Conservation (phyloP, 2,329 filamentous ascomycete genomes). For the Pseudonectria buxi region DNA sequence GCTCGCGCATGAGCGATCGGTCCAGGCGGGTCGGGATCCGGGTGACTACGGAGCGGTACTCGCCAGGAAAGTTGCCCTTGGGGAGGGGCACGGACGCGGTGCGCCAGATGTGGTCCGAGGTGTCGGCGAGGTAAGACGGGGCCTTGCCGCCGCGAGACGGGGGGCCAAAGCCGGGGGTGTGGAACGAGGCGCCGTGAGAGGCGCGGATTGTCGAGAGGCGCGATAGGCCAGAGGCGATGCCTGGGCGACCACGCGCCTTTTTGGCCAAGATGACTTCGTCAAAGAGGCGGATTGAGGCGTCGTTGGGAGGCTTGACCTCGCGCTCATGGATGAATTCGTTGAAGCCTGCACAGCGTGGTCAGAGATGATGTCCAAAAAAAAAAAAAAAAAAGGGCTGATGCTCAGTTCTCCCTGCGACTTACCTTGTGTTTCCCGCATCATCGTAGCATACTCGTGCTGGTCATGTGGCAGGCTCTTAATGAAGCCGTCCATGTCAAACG, state of each 20-base stretch:
- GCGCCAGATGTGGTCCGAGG: conserved; percentile 73
- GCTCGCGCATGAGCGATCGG: conserved; percentile 81
- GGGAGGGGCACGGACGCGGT: conserved; percentile 55
- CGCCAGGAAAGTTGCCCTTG: conserved; percentile 55
- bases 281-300: conserved; percentile 67
- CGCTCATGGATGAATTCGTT: conserved; percentile 82
- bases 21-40: conserved; percentile 79
- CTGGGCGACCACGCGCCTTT: conserved; percentile 57
- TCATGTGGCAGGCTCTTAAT: conserved; percentile 58
- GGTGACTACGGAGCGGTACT: conserved; percentile 55
- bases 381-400: too few relatives aligned
- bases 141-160: conserved; percentile 34
- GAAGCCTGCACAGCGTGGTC: conserved; percentile 37
- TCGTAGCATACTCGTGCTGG: conserved; percentile 56
- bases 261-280: conserved; percentile 81
- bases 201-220: conserved; percentile 54
- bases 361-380: conserved; percentile 1
- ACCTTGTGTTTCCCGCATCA: conserved; percentile 64
- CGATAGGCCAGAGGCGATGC: conserved; percentile 58
- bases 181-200: conserved; percentile 44
- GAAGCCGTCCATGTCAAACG: conserved; percentile 60
- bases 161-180: conserved; percentile 30
- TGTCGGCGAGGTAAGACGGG: conserved; percentile 62
- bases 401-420: conserved; percentile 26
- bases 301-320: conserved; percentile 55